phyloP scores from a whole-genome alignment of 805 yeast genomes.

The Yarrowia sp. region DNA sequence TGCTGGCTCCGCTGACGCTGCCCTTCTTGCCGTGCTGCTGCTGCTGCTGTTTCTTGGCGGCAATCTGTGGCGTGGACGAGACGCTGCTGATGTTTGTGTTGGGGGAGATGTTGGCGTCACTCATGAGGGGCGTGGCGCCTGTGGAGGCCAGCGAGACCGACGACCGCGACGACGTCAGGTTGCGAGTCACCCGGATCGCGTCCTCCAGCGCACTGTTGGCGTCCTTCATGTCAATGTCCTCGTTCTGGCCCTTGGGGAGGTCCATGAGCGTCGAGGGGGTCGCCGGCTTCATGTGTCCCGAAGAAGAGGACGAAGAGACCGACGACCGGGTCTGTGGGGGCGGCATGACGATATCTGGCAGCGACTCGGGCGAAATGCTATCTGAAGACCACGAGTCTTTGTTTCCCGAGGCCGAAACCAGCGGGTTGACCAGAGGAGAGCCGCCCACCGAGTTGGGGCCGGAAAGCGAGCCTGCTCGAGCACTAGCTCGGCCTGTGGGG shows the following conservation, averaged over 20 bases:
- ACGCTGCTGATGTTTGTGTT: conserved; percentile 30
- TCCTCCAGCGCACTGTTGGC: conserved; percentile 34
- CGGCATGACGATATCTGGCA: conserved; percentile 41
- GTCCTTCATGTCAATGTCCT: conserved; percentile 34
- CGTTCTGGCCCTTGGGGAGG: conserved; percentile 27
- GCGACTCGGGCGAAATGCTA: conserved; percentile 31
- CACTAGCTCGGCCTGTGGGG: conserved; percentile 32
- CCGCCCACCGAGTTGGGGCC: conserved; percentile 33
- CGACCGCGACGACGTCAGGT: conserved; percentile 23
- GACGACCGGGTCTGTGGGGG: conserved; percentile 39
- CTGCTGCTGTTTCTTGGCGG: conserved; percentile 25
- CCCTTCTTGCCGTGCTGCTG: conserved; percentile 10
- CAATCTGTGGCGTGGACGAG: conserved; percentile 21
- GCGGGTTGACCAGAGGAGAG: conserved; percentile 30
- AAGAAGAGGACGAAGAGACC: not conserved
- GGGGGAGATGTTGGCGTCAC: conserved; percentile 18
- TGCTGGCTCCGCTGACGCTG: conserved; percentile 6
- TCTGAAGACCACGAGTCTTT: conserved; percentile 35
- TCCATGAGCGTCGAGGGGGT: conserved; percentile 38
- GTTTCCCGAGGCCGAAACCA: conserved; percentile 20
- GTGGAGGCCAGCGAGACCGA: conserved; percentile 23
- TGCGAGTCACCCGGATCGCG: conserved; percentile 35
- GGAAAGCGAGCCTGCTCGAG: conserved; percentile 19
- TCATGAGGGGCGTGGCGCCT: conserved; percentile 37
- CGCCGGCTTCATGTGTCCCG: conserved; percentile 34